phyloP scores from a whole-genome alignment of 2,329 filamentous ascomycete species.

The Ophiostoma sp. region DNA sequence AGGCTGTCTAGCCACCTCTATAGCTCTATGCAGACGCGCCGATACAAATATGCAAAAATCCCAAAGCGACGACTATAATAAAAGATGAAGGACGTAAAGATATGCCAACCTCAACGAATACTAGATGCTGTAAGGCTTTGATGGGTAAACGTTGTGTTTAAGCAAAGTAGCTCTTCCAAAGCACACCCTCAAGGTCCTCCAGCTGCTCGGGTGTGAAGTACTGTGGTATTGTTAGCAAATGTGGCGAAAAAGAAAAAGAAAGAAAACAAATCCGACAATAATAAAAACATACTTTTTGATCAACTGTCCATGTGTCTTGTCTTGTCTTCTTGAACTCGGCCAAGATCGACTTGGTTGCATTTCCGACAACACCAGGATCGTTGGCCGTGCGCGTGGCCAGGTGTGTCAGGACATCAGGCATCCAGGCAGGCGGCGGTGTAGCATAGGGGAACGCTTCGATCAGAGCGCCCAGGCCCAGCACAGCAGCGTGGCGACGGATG shows the following conservation, averaged over 20 bases:
- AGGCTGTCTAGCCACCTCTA: not conserved
- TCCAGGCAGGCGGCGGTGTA: constrained; percentile 85
- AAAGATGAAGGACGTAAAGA: too few species aligned
- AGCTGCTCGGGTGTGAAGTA: constrained; percentile 88
- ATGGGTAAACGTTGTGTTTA: constrained; percentile 35
- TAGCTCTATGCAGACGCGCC: not conserved
- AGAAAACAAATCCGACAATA: not conserved
- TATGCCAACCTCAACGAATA: not conserved
- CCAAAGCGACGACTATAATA: too few species aligned
- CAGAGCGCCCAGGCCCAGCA: constrained; percentile 82
- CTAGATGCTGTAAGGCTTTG: not conserved
- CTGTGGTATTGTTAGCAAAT: constrained; percentile 35
- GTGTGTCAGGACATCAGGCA: constrained; percentile 84
- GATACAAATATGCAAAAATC: not conserved
- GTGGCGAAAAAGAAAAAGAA: not conserved
- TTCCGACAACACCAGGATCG: constrained; percentile 87
- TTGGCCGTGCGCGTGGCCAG: constrained; percentile 79
- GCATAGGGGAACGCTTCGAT: constrained; percentile 96
- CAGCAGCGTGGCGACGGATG: constrained; percentile 79
- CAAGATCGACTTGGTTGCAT: constrained; percentile 88
- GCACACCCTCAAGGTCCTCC: constrained; percentile 88
- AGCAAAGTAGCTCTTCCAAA: constrained; percentile 99
- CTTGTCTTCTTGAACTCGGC: constrained; percentile 99
- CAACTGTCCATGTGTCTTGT: constrained; percentile 96
- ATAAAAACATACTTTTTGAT: constrained; percentile 70